A percentile compares a stretch with the other conserved stretches of the same genome.
Conservation (phyloP, 352 stramenopile species). For the Aphanomyces cochlioides region DNA sequence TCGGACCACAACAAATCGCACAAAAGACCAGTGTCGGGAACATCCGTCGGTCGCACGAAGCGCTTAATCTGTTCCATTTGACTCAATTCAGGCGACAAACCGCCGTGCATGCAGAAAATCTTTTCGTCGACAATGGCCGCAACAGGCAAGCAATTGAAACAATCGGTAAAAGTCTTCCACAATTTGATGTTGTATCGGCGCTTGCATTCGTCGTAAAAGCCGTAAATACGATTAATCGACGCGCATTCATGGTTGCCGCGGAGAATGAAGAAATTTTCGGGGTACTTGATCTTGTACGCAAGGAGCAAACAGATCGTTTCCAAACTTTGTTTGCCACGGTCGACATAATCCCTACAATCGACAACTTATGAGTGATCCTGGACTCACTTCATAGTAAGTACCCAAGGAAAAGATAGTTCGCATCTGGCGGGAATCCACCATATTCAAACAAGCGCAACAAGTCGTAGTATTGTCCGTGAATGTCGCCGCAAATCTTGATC, state of each 20-base stretch:
- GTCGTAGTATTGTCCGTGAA: conserved; percentile 95
- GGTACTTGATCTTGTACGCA: conserved; percentile 98
- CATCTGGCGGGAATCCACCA: conserved; percentile 84
- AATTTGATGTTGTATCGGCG: conserved; percentile 88
- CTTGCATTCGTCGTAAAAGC: conserved; percentile 99
- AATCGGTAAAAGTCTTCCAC: conserved; percentile 95
- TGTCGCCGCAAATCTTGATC: conserved; percentile 96
- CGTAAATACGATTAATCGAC: conserved; percentile 98
- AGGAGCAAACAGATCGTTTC: conserved; percentile 97
- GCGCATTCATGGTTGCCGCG: conserved; percentile 98
- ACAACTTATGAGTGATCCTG: no score
- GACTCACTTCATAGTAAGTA: conserved; percentile 23
- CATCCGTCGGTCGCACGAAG: conserved; percentile 71
- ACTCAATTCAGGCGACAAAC: conserved; percentile 91
- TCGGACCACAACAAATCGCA: conserved; percentile 88
- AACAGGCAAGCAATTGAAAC: conserved; percentile 98
- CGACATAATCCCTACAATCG: conserved; percentile 39
- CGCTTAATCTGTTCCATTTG: conserved; percentile 95
- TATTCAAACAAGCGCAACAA: conserved; percentile 93
- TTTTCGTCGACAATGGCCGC: conserved; percentile 95
- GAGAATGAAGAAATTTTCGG: conserved; percentile 97
- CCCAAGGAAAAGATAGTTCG: conserved; percentile 30
- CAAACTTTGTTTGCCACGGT: conserved; percentile 91
- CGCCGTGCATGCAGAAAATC: conserved; percentile 97
- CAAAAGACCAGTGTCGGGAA: conserved; percentile 68